These are phyloP conservation scores for Yamadazyma triangularis DNA, from an alignment of 1,139 yeast genomes.

Conservation along the genomic window DNA sequence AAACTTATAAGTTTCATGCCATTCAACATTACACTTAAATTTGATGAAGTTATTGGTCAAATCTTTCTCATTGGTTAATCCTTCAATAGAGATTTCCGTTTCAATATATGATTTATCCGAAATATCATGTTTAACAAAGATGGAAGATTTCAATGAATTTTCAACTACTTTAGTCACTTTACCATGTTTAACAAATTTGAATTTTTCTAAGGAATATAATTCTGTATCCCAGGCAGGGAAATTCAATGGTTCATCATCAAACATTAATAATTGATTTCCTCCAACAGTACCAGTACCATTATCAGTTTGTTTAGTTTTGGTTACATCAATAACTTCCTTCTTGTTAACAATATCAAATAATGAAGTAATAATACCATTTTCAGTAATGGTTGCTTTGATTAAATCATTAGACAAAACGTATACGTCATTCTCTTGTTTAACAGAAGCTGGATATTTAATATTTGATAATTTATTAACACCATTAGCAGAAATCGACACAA, in stretches of 20 bases:
- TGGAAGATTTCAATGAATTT: constrained; percentile 58
- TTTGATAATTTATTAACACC: constrained; percentile 9
- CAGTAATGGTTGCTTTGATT: constrained; percentile 53
- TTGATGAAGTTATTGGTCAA: constrained; percentile 36
- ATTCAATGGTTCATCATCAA: constrained; percentile 84
- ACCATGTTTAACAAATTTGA: constrained; percentile 42
- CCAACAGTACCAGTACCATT: constrained; percentile 37
- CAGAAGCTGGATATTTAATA: constrained; percentile 45
- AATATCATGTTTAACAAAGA: constrained; percentile 56
- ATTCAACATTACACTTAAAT: constrained; percentile 67
- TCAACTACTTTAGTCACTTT: constrained; percentile 47
- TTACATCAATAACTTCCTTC: constrained; percentile 64
- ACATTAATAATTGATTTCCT: constrained; percentile 75
- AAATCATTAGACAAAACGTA: constrained; percentile 57
- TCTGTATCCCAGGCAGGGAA: constrained; percentile 99
- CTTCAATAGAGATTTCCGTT: constrained; percentile 70
- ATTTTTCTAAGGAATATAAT: constrained; percentile 71
- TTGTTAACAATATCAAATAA: constrained; percentile 55
- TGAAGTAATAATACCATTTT: constrained; percentile 64
- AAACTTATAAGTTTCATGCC: constrained; percentile 88
- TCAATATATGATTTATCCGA: constrained; percentile 55
- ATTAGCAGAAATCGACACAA: constrained; percentile 9
- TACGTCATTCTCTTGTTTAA: constrained; percentile 34
- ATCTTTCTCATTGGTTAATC: constrained; percentile 30
- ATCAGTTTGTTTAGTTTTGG: constrained; percentile 42